Evolutionary conservation across 352 stramenopile genomes (phyloP).

Genomic region (Phytophthora hybrid): DNA sequence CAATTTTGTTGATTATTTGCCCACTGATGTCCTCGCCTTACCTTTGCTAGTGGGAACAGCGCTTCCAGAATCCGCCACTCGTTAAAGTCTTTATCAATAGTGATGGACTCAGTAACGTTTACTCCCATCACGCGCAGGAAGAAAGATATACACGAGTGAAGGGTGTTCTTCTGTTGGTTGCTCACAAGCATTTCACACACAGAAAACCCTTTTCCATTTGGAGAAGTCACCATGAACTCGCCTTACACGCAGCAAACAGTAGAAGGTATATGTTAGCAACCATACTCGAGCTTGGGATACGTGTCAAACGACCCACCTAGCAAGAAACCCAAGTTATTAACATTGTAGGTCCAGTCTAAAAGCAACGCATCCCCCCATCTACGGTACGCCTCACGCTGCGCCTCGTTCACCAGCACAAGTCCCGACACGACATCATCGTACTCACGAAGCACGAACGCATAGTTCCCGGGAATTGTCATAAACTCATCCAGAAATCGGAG

Average conservation of each 20-base stretch:
- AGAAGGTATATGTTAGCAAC: background rate
- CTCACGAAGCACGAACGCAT: constrained; percentile 7
- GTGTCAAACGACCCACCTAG: background rate
- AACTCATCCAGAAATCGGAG: background rate
- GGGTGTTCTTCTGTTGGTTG: background rate
- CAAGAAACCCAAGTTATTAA: constrained; percentile 12
- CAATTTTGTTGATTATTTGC: background rate
- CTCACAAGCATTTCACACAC: constrained; percentile 13
- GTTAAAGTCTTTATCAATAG: constrained; percentile 4
- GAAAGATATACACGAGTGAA: background rate
- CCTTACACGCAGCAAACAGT: constrained; percentile 1
- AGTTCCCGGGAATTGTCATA: background rate
- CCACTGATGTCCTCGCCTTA: constrained; percentile 1
- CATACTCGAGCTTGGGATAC: background rate
- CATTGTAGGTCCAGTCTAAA: constrained; percentile 14
- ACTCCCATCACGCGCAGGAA: background rate
- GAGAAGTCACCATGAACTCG: constrained; percentile 15
- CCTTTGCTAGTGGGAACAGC: constrained; percentile 2
- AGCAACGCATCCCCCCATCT: constrained; percentile 21
- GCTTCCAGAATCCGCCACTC: constrained; percentile 11
- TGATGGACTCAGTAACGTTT: background rate
- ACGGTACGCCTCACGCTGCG: constrained; percentile 8
- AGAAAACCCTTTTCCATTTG: constrained; percentile 14
- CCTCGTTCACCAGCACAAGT: constrained; percentile 17
- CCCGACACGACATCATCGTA: constrained; percentile 2